Evolutionary conservation across 1,139 yeast genomes (phyloP), one percentile per base, ranked within the genome.

Genomic region (Saccharomyces hybrid): DNA sequence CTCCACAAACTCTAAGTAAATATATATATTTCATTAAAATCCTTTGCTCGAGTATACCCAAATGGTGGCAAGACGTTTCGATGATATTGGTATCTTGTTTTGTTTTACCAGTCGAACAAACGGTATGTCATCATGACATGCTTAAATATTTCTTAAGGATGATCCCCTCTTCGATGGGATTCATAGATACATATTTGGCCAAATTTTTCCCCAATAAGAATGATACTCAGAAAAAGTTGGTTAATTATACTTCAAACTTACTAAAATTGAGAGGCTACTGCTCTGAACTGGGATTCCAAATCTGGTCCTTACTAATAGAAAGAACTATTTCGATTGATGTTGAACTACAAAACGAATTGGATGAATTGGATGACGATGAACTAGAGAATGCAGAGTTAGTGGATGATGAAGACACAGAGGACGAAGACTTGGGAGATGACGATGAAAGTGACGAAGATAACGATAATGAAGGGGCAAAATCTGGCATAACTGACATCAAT

Each of bases 321-420:
- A 81, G 83, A 60, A 79, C 88, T 54, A 89, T 93, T 58, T 88
- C 89, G 62, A 75, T 93, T 49, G 99, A 93, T 71, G 97, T 91
- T n/a, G 98, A 90, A 70, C 75, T 91, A 57, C 97, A 89, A 66
- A 90, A 88, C 64, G 95, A 87, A 64, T 72, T 88, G 58, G 96
- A 88, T 61, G 96, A 88, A 60, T 75, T 86, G 54, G 96, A 88
- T 65, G 96, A 88, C 42, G 85, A 78, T 24, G 79, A 77, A 3
- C 81, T 78, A 4, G 78, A 63, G 5, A 71, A 61, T 5, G 72
- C 67, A 1, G 69, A 62, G 3, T 68, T 61, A 4, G 69, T 62
- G 9, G 71, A 69, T 14, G 69, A 67, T 2, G 72, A 65, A 6
- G 64, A 58, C 1, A 65, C 61, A 16, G 69, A 58, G 9, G 67